A percentile compares a stretch with the other conserved stretches of the same genome.
These are phyloP conservation scores for Quercus tomentella DNA, from an alignment of 331 rosid genomes.

Conservation along the genomic window DNA sequence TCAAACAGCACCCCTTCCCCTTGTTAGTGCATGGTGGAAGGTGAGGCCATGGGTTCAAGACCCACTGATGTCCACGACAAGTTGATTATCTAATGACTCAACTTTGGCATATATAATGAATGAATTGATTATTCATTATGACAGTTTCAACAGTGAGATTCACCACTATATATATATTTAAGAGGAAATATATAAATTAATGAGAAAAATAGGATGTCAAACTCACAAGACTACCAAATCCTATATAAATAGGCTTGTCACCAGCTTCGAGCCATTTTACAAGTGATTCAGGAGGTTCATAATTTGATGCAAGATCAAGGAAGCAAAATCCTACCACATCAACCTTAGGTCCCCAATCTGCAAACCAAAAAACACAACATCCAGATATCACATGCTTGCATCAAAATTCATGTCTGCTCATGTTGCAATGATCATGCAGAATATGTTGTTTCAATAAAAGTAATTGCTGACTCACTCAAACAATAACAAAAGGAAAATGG, in stretches of 20 bases:
- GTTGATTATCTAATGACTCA: too few species aligned
- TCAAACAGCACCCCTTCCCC: too few species aligned
- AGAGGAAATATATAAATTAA: not conserved
- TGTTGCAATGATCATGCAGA: not conserved
- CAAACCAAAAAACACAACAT: conserved; percentile 27
- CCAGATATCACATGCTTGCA: not conserved
- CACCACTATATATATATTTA: too few species aligned
- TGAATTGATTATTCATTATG: too few species aligned
- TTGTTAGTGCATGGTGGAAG: too few species aligned
- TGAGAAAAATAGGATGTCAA: not conserved
- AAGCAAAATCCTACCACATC: conserved; percentile 99
- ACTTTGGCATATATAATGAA: too few species aligned
- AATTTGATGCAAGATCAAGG: conserved; percentile 98
- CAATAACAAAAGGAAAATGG: not conserved
- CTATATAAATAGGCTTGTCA: conserved; percentile 85
- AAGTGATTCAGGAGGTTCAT: conserved; percentile 77
- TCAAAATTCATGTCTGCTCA: not conserved
- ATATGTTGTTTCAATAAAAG: conserved; percentile 6
- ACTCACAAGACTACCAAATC: conserved; percentile 96
- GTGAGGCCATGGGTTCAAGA: too few species aligned
- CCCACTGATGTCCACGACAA: too few species aligned
- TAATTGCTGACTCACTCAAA: not conserved
- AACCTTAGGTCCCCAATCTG: conserved; percentile 97
- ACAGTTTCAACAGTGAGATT: too few species aligned
- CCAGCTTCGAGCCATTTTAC: conserved; percentile 88